Evolutionary conservation across 768 basidiomycete species (phyloP).

Genomic region (Baorangia bicolor): DNA sequence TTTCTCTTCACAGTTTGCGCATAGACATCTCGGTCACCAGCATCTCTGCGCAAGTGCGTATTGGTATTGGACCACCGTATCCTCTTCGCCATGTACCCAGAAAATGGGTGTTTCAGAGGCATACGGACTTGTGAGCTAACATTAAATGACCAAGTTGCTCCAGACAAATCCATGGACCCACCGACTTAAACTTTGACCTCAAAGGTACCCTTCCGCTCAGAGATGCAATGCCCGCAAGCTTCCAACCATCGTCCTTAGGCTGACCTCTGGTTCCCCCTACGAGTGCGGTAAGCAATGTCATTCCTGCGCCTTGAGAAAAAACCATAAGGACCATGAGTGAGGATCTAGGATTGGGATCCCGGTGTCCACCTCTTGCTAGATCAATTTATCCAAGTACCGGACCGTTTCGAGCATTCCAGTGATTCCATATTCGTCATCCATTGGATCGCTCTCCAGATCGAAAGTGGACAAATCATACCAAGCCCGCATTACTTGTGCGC

Average conservation of each 20-base stretch:
- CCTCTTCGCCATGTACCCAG: background rate
- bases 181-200: background rate
- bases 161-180: background rate
- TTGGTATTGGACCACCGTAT: background rate
- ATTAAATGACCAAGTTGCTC: background rate
- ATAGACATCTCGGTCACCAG: background rate
- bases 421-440: background rate
- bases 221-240: conserved; percentile 1
- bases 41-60: background rate
- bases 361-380: background rate
- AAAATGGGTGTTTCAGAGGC: background rate
- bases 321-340: background rate
- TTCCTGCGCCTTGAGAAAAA: conserved; percentile 2
- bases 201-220: background rate
- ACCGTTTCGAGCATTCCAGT: background rate
- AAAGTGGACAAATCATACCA: conserved; percentile 1
- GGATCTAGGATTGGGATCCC: background rate
- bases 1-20: background rate
- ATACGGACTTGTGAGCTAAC: background rate
- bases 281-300: conserved; percentile 5
- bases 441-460: background rate
- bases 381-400: background rate
- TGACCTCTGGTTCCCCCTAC: background rate
- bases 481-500: background rate
- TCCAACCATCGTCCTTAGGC: background rate